Percentiles rank a stretch among this genome's conserved stretches.
phyloP scores from a whole-genome alignment of 1,284 basidiomycete genomes.

The Ustilago tritici region DNA sequence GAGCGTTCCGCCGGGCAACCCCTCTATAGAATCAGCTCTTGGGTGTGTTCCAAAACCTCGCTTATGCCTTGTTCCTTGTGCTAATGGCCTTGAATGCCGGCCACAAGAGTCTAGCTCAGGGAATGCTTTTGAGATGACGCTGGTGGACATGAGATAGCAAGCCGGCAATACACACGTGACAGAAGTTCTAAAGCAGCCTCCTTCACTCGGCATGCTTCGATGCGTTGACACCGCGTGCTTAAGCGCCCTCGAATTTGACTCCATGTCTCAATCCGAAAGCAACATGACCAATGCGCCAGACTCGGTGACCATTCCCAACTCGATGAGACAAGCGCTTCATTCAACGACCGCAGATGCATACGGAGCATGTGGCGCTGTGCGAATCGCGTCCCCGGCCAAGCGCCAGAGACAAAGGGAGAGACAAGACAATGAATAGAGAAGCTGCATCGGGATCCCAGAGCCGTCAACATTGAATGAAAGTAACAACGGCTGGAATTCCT shows the following conservation, averaged over 20 bases:
- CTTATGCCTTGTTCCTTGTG: constrained; percentile 3
- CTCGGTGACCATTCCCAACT: constrained; percentile 4
- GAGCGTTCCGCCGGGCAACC: neutral
- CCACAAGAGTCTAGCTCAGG: neutral
- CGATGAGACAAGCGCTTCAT: constrained; percentile 16
- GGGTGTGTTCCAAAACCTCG: neutral
- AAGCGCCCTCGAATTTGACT: neutral
- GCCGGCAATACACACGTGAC: neutral
- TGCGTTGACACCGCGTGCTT: neutral
- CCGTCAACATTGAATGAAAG: neutral
- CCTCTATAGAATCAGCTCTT: neutral
- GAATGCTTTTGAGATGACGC: constrained; percentile 2
- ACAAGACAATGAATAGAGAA: neutral
- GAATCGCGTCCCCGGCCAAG: neutral
- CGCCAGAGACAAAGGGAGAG: neutral
- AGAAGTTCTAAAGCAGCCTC: neutral
- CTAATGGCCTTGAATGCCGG: neutral
- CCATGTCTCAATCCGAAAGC: neutral
- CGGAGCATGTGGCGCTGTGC: constrained; percentile 4
- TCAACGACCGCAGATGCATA: neutral
- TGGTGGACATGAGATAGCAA: neutral
- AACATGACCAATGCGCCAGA: neutral
- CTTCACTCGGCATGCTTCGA: constrained; percentile 2
- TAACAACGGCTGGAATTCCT: neutral
- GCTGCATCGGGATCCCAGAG: neutral